A percentile compares a stretch with the other conserved stretches of the same genome.
Conservation (phyloP, 257 asterid species). For the Nicotiana sylvestris region DNA sequence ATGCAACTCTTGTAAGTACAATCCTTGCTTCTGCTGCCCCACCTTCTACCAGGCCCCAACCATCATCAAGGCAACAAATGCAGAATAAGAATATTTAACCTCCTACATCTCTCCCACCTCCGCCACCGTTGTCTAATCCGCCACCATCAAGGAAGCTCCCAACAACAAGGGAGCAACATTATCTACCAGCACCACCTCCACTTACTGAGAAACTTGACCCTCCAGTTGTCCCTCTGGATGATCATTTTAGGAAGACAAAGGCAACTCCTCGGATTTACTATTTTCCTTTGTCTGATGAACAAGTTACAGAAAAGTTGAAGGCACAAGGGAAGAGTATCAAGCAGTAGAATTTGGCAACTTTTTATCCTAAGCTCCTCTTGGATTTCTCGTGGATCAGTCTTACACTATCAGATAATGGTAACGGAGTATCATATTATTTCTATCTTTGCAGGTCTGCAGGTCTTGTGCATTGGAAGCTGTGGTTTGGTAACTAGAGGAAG, state of each 20-base stretch:
- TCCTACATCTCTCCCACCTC: too few species aligned
- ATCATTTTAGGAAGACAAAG: constrained; percentile 75
- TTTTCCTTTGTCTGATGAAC: constrained; percentile 62
- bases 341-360: constrained; percentile 22
- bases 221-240: constrained; percentile 77
- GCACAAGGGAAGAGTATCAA: constrained; percentile 37
- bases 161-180: constrained; percentile 31
- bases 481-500: constrained; percentile 43
- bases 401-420: constrained; percentile 42
- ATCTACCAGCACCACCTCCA: constrained; percentile 49
- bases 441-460: too few species aligned
- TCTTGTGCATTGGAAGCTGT: constrained; percentile 37
- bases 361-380: constrained; percentile 28
- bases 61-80: constrained; percentile 41
- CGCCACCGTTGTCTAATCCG: too few species aligned
- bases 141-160: too few species aligned
- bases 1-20: constrained; percentile 24
- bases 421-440: constrained; percentile 30
- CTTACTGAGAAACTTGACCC: constrained; percentile 62
- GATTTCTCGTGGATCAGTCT: not conserved
- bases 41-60: constrained; percentile 36
- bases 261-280: constrained; percentile 27
- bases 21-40: constrained; percentile 22
- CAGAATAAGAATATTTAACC: constrained; percentile 34
- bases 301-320: constrained; percentile 61